These are phyloP conservation scores for Boletus speciosus DNA, from an alignment of 768 basidiomycete genomes.

Conservation along the genomic window DNA sequence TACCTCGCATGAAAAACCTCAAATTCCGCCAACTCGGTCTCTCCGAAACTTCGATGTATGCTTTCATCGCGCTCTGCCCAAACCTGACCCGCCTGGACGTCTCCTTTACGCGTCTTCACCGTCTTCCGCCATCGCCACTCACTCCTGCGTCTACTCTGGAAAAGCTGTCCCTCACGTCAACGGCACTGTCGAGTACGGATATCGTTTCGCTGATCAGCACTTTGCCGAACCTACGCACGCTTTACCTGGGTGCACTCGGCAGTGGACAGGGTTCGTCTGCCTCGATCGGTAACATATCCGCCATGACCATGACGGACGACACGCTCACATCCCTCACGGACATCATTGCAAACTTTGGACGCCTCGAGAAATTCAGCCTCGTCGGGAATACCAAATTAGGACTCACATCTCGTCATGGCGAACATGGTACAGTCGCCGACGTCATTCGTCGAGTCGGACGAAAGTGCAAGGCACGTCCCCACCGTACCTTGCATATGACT, in stretches of 20 bases:
- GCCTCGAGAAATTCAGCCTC: constrained; percentile 53
- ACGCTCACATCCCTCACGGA: constrained; percentile 43
- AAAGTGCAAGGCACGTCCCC: constrained; percentile 49
- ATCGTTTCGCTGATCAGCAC: constrained; percentile 38
- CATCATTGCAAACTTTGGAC: constrained; percentile 32
- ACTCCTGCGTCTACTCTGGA: constrained; percentile 34
- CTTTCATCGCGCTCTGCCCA: constrained; percentile 45
- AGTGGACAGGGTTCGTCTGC: constrained; percentile 41
- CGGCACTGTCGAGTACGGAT: constrained; percentile 39
- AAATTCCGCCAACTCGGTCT: constrained; percentile 57
- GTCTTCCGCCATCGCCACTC: constrained; percentile 20
- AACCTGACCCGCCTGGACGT: constrained; percentile 54
- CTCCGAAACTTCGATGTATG: constrained; percentile 45
- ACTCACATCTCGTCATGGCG: constrained; percentile 25
- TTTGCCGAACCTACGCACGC: constrained; percentile 42
- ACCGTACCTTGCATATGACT: background rate
- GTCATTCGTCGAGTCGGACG: constrained; percentile 55
- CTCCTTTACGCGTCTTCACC: constrained; percentile 58
- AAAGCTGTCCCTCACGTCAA: constrained; percentile 65
- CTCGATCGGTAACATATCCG: constrained; percentile 43
- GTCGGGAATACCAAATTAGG: constrained; percentile 65
- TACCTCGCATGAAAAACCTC: constrained; percentile 46
- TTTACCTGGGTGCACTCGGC: constrained; percentile 60
- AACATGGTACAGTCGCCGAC: constrained; percentile 36
- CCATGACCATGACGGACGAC: constrained; percentile 56